Conservation (phyloP, 495 filamentous ascomycete genomes). For the Choiromyces venosus region DNA sequence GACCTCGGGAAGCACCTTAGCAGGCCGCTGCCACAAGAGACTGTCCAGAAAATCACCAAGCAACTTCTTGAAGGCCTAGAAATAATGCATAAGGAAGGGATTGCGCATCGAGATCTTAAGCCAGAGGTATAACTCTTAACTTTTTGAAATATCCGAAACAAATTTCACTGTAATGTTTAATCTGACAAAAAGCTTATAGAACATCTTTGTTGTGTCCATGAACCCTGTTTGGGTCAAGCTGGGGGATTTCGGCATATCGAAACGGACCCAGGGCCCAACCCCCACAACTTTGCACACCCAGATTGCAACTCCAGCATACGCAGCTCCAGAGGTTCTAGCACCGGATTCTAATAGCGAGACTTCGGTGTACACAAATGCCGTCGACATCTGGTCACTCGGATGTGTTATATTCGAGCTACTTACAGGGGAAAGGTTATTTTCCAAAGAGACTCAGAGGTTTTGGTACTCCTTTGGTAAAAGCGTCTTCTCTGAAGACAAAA, state of each 20-base stretch:
- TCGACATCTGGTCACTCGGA: too few relatives aligned
- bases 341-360: conserved; percentile 1
- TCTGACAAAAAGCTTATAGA: conserved; percentile 1
- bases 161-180: background rate
- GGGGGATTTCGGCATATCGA: conserved; percentile 16
- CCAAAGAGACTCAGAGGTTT: too few relatives aligned
- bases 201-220: conserved; percentile 3
- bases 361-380: conserved; percentile 22
- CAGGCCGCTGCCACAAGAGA: background rate
- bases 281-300: conserved; percentile 9
- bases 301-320: conserved; percentile 12
- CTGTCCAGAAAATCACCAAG: background rate
- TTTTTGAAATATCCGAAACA: background rate
- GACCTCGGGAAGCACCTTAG: conserved; percentile 8
- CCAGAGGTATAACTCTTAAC: background rate
- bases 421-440: background rate
- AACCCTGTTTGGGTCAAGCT: conserved; percentile 5
- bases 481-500: background rate
- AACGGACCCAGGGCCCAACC: background rate
- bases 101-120: conserved; percentile 12
- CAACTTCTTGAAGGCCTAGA: conserved; percentile 12
- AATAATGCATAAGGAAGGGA: conserved; percentile 1
- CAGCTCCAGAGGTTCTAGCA: conserved; percentile 18
- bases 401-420: conserved; percentile 14
- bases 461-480: background rate